These are phyloP conservation scores for Xylariaceae sp. DNA, from an alignment of 2,329 filamentous ascomycete species.

Conservation along the genomic window DNA sequence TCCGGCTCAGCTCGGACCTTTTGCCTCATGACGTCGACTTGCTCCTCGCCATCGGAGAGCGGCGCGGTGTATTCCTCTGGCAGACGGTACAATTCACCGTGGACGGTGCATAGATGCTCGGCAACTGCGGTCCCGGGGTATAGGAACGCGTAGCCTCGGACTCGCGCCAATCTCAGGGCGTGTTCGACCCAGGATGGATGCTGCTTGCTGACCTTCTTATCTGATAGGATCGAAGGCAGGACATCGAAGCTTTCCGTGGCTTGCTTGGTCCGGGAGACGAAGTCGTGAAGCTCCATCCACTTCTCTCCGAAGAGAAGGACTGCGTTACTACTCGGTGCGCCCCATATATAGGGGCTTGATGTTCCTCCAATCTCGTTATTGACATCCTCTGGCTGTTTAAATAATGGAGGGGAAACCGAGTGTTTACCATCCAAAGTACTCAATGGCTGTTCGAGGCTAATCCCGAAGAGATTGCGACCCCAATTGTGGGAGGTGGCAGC, in stretches of 20 bases:
- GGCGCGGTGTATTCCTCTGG: conserved; percentile 60
- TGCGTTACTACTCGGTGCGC: conserved; percentile 77
- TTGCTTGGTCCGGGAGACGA: conserved; percentile 60
- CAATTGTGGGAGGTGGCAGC: conserved; percentile 38
- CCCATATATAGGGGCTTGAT: conserved; percentile 68
- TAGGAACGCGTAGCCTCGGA: conserved; percentile 70
- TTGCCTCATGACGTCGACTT: conserved; percentile 23
- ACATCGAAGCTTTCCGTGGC: conserved; percentile 34
- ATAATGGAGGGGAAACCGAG: conserved; percentile 42
- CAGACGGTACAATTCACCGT: conserved; percentile 65
- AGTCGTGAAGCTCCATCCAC: conserved; percentile 81
- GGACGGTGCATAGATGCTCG: conserved; percentile 61
- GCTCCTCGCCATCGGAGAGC: conserved; percentile 26
- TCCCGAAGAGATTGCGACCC: conserved; percentile 60
- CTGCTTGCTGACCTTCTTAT: conserved; percentile 40
- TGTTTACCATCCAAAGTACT: conserved; percentile 56
- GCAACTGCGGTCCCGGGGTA: conserved; percentile 62
- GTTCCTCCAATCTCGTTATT: conserved; percentile 29
- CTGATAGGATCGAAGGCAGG: conserved; percentile 37
- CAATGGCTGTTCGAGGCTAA: conserved; percentile 71
- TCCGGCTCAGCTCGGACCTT: conserved; percentile 26
- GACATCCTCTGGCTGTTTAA: conserved; percentile 23
- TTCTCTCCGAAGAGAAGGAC: conserved; percentile 76
- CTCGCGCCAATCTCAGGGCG: conserved; percentile 67
- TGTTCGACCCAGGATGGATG: conserved; percentile 47